A percentile compares a stretch with the other conserved stretches of the same genome.
Conservation (phyloP, 108 stramenopile genomes). For the Fragilariopsis cylindrus region DNA sequence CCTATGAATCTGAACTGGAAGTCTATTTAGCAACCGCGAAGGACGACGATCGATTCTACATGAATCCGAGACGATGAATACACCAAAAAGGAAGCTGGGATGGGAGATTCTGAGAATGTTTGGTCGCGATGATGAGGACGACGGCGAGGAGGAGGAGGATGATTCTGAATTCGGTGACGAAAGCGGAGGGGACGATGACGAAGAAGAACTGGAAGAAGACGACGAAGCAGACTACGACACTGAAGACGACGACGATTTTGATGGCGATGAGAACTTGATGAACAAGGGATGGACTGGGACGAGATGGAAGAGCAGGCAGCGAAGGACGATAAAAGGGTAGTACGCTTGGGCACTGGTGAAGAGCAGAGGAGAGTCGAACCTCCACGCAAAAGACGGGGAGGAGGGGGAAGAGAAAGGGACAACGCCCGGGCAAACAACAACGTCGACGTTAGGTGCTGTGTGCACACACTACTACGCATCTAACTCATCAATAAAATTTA, state of each 20-base stretch:
- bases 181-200: slow-evolving; percentile 59
- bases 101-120: slow-evolving; percentile 92
- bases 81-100: slow-evolving; percentile 90
- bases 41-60: slow-evolving; percentile 93
- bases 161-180: slow-evolving; percentile 81
- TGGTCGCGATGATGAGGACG: slow-evolving; percentile 83
- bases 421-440: slow-evolving; percentile 19
- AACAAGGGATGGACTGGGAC: slow-evolving; percentile 95
- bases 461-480: not conserved
- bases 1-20: slow-evolving; percentile 98
- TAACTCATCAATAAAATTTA: too few relatives aligned
- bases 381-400: slow-evolving; percentile 19
- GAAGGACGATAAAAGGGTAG: slow-evolving; percentile 68
- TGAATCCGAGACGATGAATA: slow-evolving; percentile 94
- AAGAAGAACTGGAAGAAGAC: slow-evolving; percentile 51
- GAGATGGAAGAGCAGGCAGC: slow-evolving; percentile 90
- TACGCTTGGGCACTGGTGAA: slow-evolving; percentile 44
- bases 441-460: slow-evolving; percentile 26
- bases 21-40: slow-evolving; percentile 86
- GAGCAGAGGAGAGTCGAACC: not conserved
- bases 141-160: slow-evolving; percentile 76
- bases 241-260: slow-evolving; percentile 67
- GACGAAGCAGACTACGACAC: slow-evolving; percentile 68
- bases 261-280: slow-evolving; percentile 93
- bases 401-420: slow-evolving; percentile 16